Evolutionary conservation across 2,329 filamentous ascomycete species (phyloP).

Genomic region (Rutstroemia sp.): DNA sequence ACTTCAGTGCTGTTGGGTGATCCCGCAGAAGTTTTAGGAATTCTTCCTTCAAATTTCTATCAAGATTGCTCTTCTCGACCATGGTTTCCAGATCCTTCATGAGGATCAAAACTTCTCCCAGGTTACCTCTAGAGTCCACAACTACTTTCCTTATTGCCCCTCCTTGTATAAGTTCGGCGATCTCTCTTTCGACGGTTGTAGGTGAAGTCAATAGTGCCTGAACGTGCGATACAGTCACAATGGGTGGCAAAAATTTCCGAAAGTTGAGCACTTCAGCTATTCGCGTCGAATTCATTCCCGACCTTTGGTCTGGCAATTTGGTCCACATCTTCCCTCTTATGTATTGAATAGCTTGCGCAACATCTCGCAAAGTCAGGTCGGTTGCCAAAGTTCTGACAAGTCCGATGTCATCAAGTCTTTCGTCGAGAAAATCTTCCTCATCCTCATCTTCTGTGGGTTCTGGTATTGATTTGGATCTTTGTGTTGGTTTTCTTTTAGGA

Average conservation of each 20-base stretch:
- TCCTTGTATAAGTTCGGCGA: constrained; percentile 49
- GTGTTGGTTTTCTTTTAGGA: constrained; percentile 24
- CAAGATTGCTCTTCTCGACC: constrained; percentile 34
- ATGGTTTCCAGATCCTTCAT: constrained; percentile 46
- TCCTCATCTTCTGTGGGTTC: constrained; percentile 16
- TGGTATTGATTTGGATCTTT: constrained; percentile 10
- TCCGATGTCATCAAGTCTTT: constrained; percentile 54
- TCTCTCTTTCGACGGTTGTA: constrained; percentile 59
- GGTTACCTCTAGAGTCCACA: constrained; percentile 47
- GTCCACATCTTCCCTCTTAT: constrained; percentile 57
- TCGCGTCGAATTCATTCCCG: constrained; percentile 56
- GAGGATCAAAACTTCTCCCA: constrained; percentile 59
- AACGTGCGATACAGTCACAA: constrained; percentile 60
- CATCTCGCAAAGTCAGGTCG: constrained; percentile 51
- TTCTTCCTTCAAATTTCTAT: constrained; percentile 38
- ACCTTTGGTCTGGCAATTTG: constrained; percentile 46
- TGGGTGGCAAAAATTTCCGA: constrained; percentile 49
- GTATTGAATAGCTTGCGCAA: constrained; percentile 57
- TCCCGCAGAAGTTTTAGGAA: constrained; percentile 45
- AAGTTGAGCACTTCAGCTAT: constrained; percentile 58
- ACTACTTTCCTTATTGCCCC: constrained; percentile 55
- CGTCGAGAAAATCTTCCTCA: constrained; percentile 34
- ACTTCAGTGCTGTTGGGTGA: constrained; percentile 40
- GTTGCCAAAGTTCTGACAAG: constrained; percentile 46
- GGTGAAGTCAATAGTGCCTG: constrained; percentile 55